A percentile compares a stretch with the other conserved stretches of the same genome.
Evolutionary conservation across 768 basidiomycete genomes (phyloP).

Genomic region (Lactifluus volemus): DNA sequence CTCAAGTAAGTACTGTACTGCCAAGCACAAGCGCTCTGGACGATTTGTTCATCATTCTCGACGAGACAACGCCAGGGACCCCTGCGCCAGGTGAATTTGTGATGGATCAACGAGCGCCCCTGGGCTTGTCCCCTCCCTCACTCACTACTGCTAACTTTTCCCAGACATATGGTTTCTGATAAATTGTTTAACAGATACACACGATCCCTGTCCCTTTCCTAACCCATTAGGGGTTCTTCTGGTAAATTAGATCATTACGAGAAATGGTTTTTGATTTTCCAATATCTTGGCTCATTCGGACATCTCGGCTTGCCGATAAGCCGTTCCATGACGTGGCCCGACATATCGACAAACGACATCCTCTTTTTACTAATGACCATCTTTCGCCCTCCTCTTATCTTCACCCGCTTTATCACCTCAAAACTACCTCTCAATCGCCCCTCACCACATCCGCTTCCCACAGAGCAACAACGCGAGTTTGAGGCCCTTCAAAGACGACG

Average conservation of each 20-base stretch:
- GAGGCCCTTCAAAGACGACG: conserved; percentile 60
- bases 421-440: conserved; percentile 43
- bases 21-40: not conserved
- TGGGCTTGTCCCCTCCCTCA: not conserved
- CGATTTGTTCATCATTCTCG: not conserved
- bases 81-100: conserved; percentile 4
- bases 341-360: too few species aligned
- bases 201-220: too few species aligned
- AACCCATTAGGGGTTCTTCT: not conserved
- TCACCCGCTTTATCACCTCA: conserved; percentile 22
- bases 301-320: too few species aligned
- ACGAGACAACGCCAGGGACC: not conserved
- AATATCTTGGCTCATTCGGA: too few species aligned
- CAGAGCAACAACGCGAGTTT: conserved; percentile 73
- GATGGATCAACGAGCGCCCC: not conserved
- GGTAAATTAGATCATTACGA: too few species aligned
- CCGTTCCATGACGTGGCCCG: too few species aligned
- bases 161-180: too few species aligned
- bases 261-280: too few species aligned
- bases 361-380: too few species aligned
- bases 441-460: conserved; percentile 66
- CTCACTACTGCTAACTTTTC: too few species aligned
- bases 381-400: too few species aligned
- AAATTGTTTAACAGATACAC: not conserved
- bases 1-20: not conserved